Evolutionary conservation across 2,329 filamentous ascomycete species (phyloP), one percentile per base, ranked within the genome.

Genomic region (Raffaelea arxii): DNA sequence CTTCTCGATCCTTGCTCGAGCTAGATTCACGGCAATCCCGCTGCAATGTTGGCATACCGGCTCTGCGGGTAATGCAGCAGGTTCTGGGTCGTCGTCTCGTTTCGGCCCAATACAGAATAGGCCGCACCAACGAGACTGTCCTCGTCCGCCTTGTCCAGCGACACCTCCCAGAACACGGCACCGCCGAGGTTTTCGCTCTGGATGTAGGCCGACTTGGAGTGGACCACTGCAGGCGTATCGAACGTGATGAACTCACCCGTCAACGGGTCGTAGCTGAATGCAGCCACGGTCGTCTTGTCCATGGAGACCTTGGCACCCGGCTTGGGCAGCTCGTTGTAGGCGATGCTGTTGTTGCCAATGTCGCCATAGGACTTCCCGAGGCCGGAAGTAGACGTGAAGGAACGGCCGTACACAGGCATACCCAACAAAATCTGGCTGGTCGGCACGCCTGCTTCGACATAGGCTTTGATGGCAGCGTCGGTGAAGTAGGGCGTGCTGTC

Each of bases 131-230:
- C n/a, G n/a, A n/a, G 65, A 53, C 80, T 85, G 4, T 73, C 71
- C 11, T 62, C 63, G 19, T 72, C 77, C 6, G 58, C 69, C 55
- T 73, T 74, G 61, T 92, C 87, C 5, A 72, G 79, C 51, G 79
- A 86, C 16, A 77, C 80, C 62, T 92, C 86, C 86, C 86, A 94
- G 75, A 85, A 92, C 85, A 92, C 91, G 25, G 76, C 80, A 21
- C 86, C 87, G 4, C 81, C 86, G 1, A 92, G 70, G 0, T 77
- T 73, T 47, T 72, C 69, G 43, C 65, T 57, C 62, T 74, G 71
- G 55, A 89, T 75, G 60, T 83, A 91, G 3, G 66, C 57, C 6
- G 78, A 77, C 67, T 91, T 94, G 54, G 66, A 58, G 43, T 65
- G 61, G 25, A 80, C 71, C 55, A 82, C 74, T 23, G 68, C 65